Base-by-base conservation (phyloP, 495 filamentous ascomycete genomes). In the Neurospora sublineolata region DNA sequence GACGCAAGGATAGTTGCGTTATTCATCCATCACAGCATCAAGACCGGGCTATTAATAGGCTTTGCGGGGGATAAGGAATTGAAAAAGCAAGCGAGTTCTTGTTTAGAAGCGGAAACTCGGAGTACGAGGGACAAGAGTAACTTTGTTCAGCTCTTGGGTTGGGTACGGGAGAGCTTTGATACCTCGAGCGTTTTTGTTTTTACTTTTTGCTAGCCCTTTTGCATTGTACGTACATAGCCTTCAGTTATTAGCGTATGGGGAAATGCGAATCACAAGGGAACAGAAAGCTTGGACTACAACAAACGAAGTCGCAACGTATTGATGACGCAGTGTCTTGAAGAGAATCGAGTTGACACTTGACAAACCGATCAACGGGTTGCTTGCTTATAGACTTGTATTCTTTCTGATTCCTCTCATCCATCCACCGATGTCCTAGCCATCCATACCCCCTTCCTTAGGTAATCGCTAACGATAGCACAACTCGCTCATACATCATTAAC, bases 401-500 rank as follows among this genome's bases (percentile, higher is more conserved):
- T 60, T 27, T 60, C 10, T 60, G 12, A 60, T 42, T 68, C 68
- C 39, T 69, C 68, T 71, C 52, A 41, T 72, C 67, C 64, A 38
- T 60, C 33, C 33, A 36, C 33, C 33, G 33, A 36, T 36, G 33
- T 36, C 33, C 33, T 36, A 36, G 33, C 33, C 33, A 36, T 18
- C 18, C 41, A 42, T 42, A 42, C 3, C 41, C 18, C 18, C 18
- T 6, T 4, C 6, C 6, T n/a, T n/a, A 42, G 41, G 18, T 42
- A 42, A 38, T 37, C 33, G 69, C 52, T 44, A 67, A 37, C 41
- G 70, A 73, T 73, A 52, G 70, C 70, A 73, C 72, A 73, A 27
- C 52, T 60, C 52, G 72, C 72, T 73, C 70, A 71, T 71, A 68
- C 69, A 71, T 67, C n/a, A 46, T 58, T 68, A 38, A 30, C 33